phyloP scores from a whole-genome alignment of 495 filamentous ascomycete species.

The Trichoderma erinaceum region DNA sequence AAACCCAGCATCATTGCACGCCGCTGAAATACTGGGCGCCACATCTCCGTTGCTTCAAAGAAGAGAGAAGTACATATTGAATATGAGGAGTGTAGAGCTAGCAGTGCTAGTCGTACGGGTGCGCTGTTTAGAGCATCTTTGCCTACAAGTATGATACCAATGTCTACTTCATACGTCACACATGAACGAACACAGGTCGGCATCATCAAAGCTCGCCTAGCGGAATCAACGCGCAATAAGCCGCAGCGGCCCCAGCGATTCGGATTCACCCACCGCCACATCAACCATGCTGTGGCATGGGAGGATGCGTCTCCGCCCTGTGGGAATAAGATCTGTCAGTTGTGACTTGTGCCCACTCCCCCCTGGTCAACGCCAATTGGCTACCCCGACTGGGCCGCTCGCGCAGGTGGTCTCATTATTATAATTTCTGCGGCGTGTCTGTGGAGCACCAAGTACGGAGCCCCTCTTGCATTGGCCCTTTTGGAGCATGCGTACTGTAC shows the following conservation, averaged over 20 bases:
- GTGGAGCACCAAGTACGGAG: neutral
- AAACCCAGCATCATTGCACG: neutral
- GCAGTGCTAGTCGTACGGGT: too few species aligned
- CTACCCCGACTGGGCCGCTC: constrained; percentile 1
- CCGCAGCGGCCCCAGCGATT: constrained; percentile 11
- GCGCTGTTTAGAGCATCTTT: neutral
- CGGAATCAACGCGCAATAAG: constrained; percentile 6
- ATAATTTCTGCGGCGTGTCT: constrained; percentile 12
- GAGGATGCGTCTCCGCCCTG: neutral
- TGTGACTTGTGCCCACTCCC: neutral
- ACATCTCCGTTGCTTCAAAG: neutral
- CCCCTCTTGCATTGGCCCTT: neutral
- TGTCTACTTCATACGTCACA: neutral
- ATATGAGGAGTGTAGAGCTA: neutral
- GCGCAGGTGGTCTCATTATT: constrained; percentile 8
- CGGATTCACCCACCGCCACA: constrained; percentile 13
- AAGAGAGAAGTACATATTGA: neutral
- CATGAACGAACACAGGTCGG: neutral
- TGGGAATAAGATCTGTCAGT: constrained; percentile 14
- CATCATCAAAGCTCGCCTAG: constrained; percentile 11
- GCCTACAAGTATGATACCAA: neutral
- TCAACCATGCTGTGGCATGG: constrained; percentile 10
- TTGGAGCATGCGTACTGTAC: neutral
- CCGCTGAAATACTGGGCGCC: neutral
- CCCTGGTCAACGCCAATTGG: constrained; percentile 4